These are phyloP conservation scores for Scenedesmus sp. DNA, from an alignment of 163 green algal genomes.

Conservation along the genomic window DNA sequence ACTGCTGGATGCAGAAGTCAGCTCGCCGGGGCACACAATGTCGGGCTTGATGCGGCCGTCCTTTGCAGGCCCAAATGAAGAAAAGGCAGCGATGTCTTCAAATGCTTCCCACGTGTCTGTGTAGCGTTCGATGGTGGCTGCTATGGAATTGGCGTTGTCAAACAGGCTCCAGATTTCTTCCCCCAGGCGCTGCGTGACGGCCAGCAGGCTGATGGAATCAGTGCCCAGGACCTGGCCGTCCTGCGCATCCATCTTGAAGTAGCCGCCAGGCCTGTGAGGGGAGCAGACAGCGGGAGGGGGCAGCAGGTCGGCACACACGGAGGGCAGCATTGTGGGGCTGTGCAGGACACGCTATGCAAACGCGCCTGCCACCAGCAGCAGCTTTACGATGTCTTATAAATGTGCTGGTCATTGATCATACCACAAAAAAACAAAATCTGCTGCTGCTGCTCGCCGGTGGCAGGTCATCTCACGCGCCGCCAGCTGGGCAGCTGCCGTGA, in stretches of 20 bases:
- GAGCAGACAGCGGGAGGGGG: neutral
- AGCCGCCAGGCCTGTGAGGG: conserved; percentile 14
- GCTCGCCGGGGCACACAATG: conserved; percentile 90
- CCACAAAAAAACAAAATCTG: no score
- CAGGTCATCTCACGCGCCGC: neutral
- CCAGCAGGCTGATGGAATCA: conserved; percentile 52
- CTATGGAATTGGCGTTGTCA: conserved; percentile 21
- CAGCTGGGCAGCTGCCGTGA: neutral
- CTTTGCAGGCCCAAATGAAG: conserved; percentile 80
- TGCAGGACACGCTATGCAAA: no score
- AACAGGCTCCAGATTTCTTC: conserved; percentile 53
- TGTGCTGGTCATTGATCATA: no score
- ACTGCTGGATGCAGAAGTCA: conserved; percentile 67
- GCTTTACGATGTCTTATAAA: no score
- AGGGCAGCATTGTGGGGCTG: neutral
- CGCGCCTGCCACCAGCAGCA: no score
- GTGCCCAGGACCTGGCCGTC: neutral
- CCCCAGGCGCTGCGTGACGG: conserved; percentile 58
- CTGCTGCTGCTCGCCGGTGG: no score
- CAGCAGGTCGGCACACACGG: neutral
- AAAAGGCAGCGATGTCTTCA: conserved; percentile 90
- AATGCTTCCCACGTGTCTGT: conserved; percentile 57
- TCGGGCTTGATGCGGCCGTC: conserved; percentile 97
- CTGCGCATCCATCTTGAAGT: conserved; percentile 52
- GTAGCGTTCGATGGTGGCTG: neutral